Evolutionary conservation across 495 filamentous ascomycete genomes (phyloP), one percentile per base, ranked within the genome.

Genomic region (Neurospora sp.): DNA sequence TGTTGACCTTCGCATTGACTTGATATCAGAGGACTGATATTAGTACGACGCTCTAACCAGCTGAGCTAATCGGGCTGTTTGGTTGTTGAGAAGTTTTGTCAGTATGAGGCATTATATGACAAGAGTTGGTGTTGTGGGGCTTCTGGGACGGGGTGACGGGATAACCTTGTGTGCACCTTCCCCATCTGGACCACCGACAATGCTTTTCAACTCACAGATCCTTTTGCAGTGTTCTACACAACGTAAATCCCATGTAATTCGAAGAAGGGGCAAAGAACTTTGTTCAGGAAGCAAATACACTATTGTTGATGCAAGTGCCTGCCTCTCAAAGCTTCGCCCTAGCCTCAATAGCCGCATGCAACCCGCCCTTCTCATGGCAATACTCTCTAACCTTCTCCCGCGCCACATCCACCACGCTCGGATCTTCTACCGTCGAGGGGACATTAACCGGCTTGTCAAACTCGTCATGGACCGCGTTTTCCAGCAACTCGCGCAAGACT

Each of bases 401-500:
- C 44, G 87, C 87, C 37, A 84, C 82, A 20, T 84, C 81, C 37
- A 89, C 83, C 17, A 84, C 86, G 5, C 75, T 75, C 8, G 73
- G 78, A 75, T 89, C 88, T 74, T 88, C 88, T 14, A 89, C 86
- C 8, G 86, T 89, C 8, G 83, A 83, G 27, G 88, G 88, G 45
- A 85, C 82, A 37, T 79, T 75, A 0, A 89, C 86, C 53, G 80
- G 81, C 72, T 83, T 84, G 3, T 84, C 84, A 69, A 85, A 80
- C 69, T 88, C 83, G 1, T 82, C 85, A 37, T 85, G 81, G 39
- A 85, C 83, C 8, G 85, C 87, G 69, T 89, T 87, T 85, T 97
- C 94, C 3, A 97, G 78, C 73, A 97, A 79, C 82, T 96, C 93
- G 68, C 90, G 85, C 82, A 97, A 77, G 39, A 96, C 92, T 71